Percentiles rank a stretch among this genome's conserved stretches.
Evolutionary conservation across 2,329 filamentous ascomycete species (phyloP).

Genomic region (Sarocladiaceae sp.): DNA sequence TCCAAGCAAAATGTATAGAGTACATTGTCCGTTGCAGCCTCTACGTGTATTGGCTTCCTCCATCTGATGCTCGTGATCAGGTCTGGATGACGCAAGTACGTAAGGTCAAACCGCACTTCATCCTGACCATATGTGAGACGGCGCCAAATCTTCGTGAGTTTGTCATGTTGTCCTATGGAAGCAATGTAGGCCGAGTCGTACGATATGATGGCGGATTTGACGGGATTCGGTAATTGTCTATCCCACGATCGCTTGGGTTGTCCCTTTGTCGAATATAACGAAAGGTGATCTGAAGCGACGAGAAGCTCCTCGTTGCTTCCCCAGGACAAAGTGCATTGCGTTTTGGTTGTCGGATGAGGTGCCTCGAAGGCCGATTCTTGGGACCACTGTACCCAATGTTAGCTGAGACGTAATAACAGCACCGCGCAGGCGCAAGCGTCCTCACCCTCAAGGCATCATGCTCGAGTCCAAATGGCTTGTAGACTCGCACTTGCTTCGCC

Average conservation of each 20-base stretch:
- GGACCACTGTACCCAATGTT: slow-evolving; percentile 48
- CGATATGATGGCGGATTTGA: slow-evolving; percentile 73
- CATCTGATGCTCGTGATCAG: slow-evolving; percentile 81
- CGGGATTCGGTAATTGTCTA: slow-evolving; percentile 66
- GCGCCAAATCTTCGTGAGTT: slow-evolving; percentile 89
- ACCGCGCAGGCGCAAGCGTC: neutral
- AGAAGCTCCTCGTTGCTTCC: slow-evolving; percentile 81
- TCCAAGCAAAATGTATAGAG: slow-evolving; percentile 88
- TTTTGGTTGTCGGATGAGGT: slow-evolving; percentile 21
- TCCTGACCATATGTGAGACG: slow-evolving; percentile 78
- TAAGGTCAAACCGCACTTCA: slow-evolving; percentile 83
- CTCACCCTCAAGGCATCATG: slow-evolving; percentile 72
- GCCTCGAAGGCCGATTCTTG: slow-evolving; percentile 58
- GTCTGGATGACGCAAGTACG: slow-evolving; percentile 81
- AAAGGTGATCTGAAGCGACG: slow-evolving; percentile 65
- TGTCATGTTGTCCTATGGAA: slow-evolving; percentile 72
- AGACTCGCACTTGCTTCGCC: slow-evolving; percentile 64
- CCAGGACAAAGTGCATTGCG: slow-evolving; percentile 68
- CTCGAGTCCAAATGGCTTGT: slow-evolving; percentile 67
- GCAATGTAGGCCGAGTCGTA: slow-evolving; percentile 86
- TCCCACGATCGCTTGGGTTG: slow-evolving; percentile 64
- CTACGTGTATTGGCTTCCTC: slow-evolving; percentile 72
- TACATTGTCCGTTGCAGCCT: slow-evolving; percentile 79
- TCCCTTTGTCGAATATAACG: slow-evolving; percentile 56
- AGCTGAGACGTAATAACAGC: slow-evolving; percentile 13